Evolutionary conservation across 106 monocot species (phyloP), one percentile per base, ranked within the genome.

Genomic region (Ottelia alismoides): DNA sequence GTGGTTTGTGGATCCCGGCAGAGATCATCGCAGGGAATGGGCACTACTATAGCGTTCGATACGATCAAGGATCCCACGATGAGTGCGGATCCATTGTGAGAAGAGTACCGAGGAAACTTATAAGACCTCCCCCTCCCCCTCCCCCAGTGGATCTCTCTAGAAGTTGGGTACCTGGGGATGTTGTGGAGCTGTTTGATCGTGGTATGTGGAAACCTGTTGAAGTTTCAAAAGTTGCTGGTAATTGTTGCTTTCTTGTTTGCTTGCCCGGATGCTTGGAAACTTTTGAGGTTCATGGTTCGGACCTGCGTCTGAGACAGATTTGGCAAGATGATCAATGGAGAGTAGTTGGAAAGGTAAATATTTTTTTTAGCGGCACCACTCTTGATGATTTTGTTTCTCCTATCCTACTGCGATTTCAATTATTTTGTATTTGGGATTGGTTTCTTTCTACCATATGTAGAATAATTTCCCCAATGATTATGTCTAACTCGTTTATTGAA

Each of bases 291-390:
- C 66, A 65, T 25, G 43, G 25, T 49, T 69, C 70, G 25, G 32
- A 53, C 25, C 50, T 83, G 25, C 61, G 87, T 53, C 17, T 65
- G 30, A 48, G 70, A 5, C 68, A 66, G 20, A 29, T 51, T 49
- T 88, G 82, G 88, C 56, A 61, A 53, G 63, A 79, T 49, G 35
- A 64, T 65, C 70, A 56, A 64, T 83, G 88, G 88, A 24, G 78
- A 47, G 40, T 54, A 26, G 54, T 76, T 48, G 44, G 28, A 56
- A 76, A 88, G 82, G 82, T 76, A 79, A n/a, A n/a, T n/a, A n/a
- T n/a, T n/a, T n/a, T n/a, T n/a, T n/a, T n/a, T n/a, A n/a, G n/a
- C n/a, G n/a, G n/a, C n/a, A n/a, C n/a, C n/a, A n/a, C n/a, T n/a
- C n/a, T n/a, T n/a, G n/a, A n/a, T n/a, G n/a, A n/a, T n/a, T n/a